phyloP scores from a whole-genome alignment of 805 yeast species.

The Myxozyma kluyveri region DNA sequence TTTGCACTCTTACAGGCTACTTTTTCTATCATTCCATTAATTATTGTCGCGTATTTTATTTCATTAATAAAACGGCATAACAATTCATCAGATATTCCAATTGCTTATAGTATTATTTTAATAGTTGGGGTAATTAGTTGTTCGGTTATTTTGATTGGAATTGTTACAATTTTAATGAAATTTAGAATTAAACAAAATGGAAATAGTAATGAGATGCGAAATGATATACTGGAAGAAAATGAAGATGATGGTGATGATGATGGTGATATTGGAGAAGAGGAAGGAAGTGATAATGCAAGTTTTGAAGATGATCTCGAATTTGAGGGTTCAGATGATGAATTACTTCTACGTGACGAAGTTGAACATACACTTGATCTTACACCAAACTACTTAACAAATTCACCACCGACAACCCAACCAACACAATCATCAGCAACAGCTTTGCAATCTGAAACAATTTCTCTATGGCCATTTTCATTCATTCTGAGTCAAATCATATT shows the following conservation, averaged over 20 bases:
- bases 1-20: slow-evolving; percentile 19
- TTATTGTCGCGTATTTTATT: slow-evolving; percentile 18
- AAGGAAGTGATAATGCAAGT: background rate
- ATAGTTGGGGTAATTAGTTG: background rate
- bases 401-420: background rate
- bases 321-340: background rate
- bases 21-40: slow-evolving; percentile 15
- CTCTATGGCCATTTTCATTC: slow-evolving; percentile 13
- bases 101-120: slow-evolving; percentile 10
- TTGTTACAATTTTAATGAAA: background rate
- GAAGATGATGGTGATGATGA: background rate
- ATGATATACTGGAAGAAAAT: background rate
- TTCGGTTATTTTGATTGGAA: background rate
- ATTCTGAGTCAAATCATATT: slow-evolving; percentile 12
- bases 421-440: background rate
- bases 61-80: slow-evolving; percentile 1
- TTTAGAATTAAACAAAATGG: background rate
- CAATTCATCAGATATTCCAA: slow-evolving; percentile 1
- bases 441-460: no score
- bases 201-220: background rate
- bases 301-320: background rate
- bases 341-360: background rate
- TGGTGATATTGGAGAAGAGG: background rate
- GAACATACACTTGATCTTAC: background rate
- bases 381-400: background rate